Conservation (phyloP, 2,329 filamentous ascomycete genomes). For the Fusarium agapanthi region DNA sequence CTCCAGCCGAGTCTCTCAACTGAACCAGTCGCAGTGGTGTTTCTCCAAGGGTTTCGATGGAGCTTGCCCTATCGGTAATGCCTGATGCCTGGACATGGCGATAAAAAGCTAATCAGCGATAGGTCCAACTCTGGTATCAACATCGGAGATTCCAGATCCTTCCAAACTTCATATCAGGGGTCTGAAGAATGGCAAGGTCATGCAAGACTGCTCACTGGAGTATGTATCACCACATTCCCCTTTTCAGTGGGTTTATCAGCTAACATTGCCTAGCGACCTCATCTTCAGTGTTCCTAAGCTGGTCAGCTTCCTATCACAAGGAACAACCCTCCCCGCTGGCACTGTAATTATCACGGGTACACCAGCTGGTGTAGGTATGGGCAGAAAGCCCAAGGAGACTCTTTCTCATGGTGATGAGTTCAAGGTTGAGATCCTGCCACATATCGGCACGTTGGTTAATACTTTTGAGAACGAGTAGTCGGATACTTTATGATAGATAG, state of each 20-base stretch:
- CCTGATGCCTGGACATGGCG: rapidly evolving
- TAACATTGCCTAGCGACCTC: slow-evolving; percentile 52
- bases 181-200: neutral
- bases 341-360: slow-evolving; percentile 56
- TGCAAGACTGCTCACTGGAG: slow-evolving; percentile 2
- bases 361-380: slow-evolving; percentile 53
- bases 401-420: slow-evolving; percentile 53
- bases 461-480: slow-evolving; percentile 20
- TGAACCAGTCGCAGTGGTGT: slow-evolving; percentile 5
- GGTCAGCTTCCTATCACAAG: slow-evolving; percentile 54
- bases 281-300: slow-evolving; percentile 61
- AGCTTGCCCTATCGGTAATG: slow-evolving; percentile 7
- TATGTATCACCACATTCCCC: rapidly evolving
- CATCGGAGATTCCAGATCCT: neutral
- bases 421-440: slow-evolving; percentile 52
- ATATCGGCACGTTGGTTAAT: slow-evolving; percentile 55
- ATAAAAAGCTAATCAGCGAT: neutral
- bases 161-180: neutral
- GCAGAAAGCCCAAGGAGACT: slow-evolving; percentile 49
- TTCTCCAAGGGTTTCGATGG: slow-evolving; percentile 13
- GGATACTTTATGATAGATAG: rapidly evolving
- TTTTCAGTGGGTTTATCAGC: rapidly evolving
- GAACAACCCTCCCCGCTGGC: slow-evolving; percentile 52
- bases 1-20: neutral
- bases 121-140: neutral